A percentile compares a stretch with the other conserved stretches of the same genome.
These are phyloP conservation scores for Penicillium odoratum DNA, from an alignment of 495 filamentous ascomycete genomes.

Conservation along the genomic window DNA sequence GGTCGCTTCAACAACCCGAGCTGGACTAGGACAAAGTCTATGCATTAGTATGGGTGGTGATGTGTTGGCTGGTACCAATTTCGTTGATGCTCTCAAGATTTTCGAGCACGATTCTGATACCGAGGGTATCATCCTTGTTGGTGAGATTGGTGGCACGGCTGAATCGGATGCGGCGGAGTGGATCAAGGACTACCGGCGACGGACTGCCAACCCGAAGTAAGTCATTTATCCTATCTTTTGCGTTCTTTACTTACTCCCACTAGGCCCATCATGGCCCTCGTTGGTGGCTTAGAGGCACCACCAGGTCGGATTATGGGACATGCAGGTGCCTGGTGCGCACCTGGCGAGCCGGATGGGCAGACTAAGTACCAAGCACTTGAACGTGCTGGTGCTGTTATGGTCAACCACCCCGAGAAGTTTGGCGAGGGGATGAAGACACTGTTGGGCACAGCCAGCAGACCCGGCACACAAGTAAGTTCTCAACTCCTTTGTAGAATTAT, in stretches of 20 bases:
- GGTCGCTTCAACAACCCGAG: conserved; percentile 77
- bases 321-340: conserved; percentile 73
- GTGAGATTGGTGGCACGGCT: conserved; percentile 80
- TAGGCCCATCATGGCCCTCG: conserved; percentile 77
- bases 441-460: conserved; percentile 33
- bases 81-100: conserved; percentile 72
- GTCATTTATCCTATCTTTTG: conserved; percentile 19
- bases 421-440: conserved; percentile 67
- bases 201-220: conserved; percentile 66
- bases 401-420: conserved; percentile 80
- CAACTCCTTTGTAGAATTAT: not conserved
- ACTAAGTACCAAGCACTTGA: conserved; percentile 70
- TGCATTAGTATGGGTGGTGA: conserved; percentile 90
- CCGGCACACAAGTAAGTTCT: conserved; percentile 31
- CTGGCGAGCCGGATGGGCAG: conserved; percentile 63
- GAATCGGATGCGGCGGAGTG: conserved; percentile 83
- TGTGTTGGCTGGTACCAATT: conserved; percentile 76
- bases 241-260: conserved; percentile 6
- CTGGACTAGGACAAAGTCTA: conserved; percentile 80
- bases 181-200: conserved; percentile 66
- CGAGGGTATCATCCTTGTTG: conserved; percentile 78
- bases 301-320: conserved; percentile 82
- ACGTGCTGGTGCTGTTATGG: conserved; percentile 69
- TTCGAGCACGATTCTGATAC: conserved; percentile 76
- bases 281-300: conserved; percentile 68